Percentiles rank a stretch among this genome's conserved stretches.
Evolutionary conservation across 768 basidiomycete genomes (phyloP).

Genomic region (Saitozyma sp.): DNA sequence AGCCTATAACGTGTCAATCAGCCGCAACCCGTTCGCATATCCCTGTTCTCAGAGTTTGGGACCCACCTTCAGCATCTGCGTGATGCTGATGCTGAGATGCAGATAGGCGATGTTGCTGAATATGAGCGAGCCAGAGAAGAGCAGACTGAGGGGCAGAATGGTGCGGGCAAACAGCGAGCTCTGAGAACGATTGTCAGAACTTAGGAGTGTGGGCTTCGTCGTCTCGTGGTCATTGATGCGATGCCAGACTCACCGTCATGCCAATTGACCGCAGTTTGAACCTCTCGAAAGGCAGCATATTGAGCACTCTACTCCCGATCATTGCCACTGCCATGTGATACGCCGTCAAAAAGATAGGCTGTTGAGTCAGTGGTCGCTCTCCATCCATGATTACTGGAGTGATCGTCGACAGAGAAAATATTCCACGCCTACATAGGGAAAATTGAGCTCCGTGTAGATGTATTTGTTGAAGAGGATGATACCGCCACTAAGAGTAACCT

Average conservation of each 20-base stretch:
- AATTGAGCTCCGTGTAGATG: slow-evolving; percentile 21
- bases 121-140: slow-evolving; percentile 31
- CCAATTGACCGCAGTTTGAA: slow-evolving; percentile 5
- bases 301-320: slow-evolving; percentile 20
- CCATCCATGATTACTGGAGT: neutral
- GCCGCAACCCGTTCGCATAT: neutral
- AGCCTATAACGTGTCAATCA: slow-evolving; percentile 17
- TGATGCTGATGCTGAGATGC: slow-evolving; percentile 28
- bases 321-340: slow-evolving; percentile 27
- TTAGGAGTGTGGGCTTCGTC: neutral
- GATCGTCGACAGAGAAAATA: too few relatives aligned
- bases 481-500: slow-evolving; percentile 18
- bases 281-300: slow-evolving; percentile 11
- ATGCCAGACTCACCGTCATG: slow-evolving; percentile 13
- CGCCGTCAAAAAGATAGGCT: slow-evolving; percentile 32
- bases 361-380: neutral
- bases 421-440: slow-evolving; percentile 27
- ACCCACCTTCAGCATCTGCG: slow-evolving; percentile 37
- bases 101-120: slow-evolving; percentile 34
- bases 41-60: too few relatives aligned
- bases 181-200: slow-evolving; percentile 14
- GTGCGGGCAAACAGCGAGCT: slow-evolving; percentile 9
- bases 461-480: slow-evolving; percentile 29
- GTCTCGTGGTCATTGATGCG: too few relatives aligned
- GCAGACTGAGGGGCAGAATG: slow-evolving; percentile 25